Evolutionary conservation across 108 stramenopile species (phyloP), one percentile per base, ranked within the genome.

Genomic region (Cyclotella cryptica): DNA sequence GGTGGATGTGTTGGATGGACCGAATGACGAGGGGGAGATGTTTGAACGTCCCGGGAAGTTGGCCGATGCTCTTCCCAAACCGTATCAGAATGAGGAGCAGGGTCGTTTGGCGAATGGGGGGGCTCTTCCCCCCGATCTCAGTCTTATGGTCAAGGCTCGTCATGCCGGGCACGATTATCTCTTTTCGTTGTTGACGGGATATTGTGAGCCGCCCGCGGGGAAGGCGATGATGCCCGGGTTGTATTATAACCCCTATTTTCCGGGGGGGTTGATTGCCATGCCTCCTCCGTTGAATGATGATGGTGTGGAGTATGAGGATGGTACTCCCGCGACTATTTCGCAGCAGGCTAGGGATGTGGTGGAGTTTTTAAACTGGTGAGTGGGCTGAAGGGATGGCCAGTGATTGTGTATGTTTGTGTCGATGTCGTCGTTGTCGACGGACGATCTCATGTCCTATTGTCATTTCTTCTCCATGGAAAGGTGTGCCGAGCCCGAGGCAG

Each of bases 1-100:
- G 67, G 95, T 97, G 26, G 98, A 99, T 41, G 88, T 98, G 30
- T 78, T 96, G 57, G 99, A 99, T 67, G 99, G 97, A 58, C 99
- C 99, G 59, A 98, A 99, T 81, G 98, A 98, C 69, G 93, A 94
- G 75, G 97, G 98, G 30, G 97, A 99, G 77, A 98, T 98, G 97
- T 99, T 98, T 75, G 99, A 99, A 81, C 94, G 99, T 26, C 99
- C 99, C 12, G 98, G 97, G 52, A 98, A 99, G 88, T 94, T 97
- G 11, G 91, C 92, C 60, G 98, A 98, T 88, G 69, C 81, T 0
- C 79, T 98, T 62, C 99, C 98, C 35, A 87, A 81, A 9, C 99
- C 99, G 15, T 99, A 99, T 80, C 83, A 86, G 66, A 99, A 99
- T 79, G 96, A 98, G 78, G 98, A 97, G 64, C 87, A 90, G 26